Evolutionary conservation across 179 eudicot genomes (phyloP).

Genomic region (Sideroxylon spinosum): DNA sequence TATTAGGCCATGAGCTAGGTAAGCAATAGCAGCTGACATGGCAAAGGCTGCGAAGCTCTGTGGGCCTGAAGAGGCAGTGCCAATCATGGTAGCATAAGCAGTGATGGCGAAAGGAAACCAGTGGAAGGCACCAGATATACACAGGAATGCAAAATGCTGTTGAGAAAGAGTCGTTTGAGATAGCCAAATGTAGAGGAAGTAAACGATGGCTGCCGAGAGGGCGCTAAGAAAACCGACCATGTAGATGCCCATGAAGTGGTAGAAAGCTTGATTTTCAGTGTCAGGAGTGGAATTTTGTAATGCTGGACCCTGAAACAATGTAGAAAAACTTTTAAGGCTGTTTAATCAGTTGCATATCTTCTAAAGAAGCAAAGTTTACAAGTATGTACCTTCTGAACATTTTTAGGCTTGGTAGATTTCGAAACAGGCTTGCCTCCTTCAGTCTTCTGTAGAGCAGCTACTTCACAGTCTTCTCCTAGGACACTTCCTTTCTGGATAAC

Average conservation of each 20-base stretch:
- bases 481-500: slow-evolving; percentile 46
- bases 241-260: slow-evolving; percentile 45
- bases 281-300: not conserved
- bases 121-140: slow-evolving; percentile 51
- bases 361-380: not conserved
- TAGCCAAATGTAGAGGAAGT: slow-evolving; percentile 30
- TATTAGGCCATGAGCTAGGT: slow-evolving; percentile 46
- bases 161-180: slow-evolving; percentile 25
- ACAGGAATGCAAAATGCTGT: slow-evolving; percentile 36
- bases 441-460: slow-evolving; percentile 38
- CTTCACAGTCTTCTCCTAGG: slow-evolving; percentile 35
- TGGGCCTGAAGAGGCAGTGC: slow-evolving; percentile 23
- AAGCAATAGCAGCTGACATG: slow-evolving; percentile 32
- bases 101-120: slow-evolving; percentile 45
- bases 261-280: slow-evolving; percentile 17
- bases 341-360: not conserved
- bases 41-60: slow-evolving; percentile 22
- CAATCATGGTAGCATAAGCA: slow-evolving; percentile 32
- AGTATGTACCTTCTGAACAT: slow-evolving; percentile 26
- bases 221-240: slow-evolving; percentile 41
- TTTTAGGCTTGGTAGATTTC: slow-evolving; percentile 23
- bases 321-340: slow-evolving; percentile 2
- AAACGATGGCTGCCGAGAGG: slow-evolving; percentile 38
- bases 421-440: slow-evolving; percentile 27
- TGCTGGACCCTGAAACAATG: slow-evolving; percentile 20